Conservation (phyloP, 2,329 filamentous ascomycete species). For the Microdochium paspali region DNA sequence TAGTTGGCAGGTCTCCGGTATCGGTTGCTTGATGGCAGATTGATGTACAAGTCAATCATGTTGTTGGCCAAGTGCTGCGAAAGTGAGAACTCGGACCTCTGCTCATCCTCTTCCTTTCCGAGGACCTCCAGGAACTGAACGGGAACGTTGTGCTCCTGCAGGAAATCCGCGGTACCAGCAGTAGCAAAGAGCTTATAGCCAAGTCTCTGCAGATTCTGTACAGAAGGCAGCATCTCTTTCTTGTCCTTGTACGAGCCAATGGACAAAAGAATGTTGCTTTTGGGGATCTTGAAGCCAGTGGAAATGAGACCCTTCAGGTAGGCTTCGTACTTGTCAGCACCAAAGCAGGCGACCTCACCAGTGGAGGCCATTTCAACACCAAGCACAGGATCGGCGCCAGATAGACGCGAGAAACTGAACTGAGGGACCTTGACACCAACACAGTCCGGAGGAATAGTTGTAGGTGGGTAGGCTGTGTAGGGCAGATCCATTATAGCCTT, state of each 20-base stretch:
- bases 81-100: conserved; percentile 92
- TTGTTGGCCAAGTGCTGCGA: conserved; percentile 97
- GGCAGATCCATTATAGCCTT: conserved; percentile 88
- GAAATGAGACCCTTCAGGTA: conserved; percentile 95
- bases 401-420: conserved; percentile 96
- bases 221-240: conserved; percentile 89
- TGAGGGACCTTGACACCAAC: conserved; percentile 98
- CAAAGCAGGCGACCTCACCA: conserved; percentile 95
- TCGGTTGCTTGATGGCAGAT: conserved; percentile 95
- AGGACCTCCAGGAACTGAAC: conserved; percentile 93
- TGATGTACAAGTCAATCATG: conserved; percentile 97
- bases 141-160: conserved; percentile 83
- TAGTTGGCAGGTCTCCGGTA: conserved; percentile 96
- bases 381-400: conserved; percentile 89
- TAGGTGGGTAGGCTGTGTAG: conserved; percentile 71
- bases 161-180: conserved; percentile 90
- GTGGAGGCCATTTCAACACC: conserved; percentile 99
- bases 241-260: conserved; percentile 98
- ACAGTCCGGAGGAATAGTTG: conserved; percentile 67
- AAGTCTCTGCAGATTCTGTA: conserved; percentile 79
- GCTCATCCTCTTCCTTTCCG: conserved; percentile 65
- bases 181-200: conserved; percentile 96
- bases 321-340: conserved; percentile 90
- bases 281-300: conserved; percentile 92
- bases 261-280: conserved; percentile 89